phyloP scores from a whole-genome alignment of 441 rosid genomes.

The Erysimum cheiri region DNA sequence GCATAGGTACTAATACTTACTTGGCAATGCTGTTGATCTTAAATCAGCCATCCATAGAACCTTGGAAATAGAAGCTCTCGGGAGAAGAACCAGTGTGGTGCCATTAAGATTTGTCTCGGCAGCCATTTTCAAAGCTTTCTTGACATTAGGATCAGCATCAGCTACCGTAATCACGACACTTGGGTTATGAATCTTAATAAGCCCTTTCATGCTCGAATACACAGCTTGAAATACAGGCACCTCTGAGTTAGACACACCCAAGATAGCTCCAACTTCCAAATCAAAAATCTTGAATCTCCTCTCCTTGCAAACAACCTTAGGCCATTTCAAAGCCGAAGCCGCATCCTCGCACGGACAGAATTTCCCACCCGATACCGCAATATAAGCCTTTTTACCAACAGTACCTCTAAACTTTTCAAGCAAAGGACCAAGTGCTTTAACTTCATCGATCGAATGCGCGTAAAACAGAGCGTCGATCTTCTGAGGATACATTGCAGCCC shows the following conservation, averaged over 20 bases:
- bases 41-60: constrained; percentile 99
- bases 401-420: constrained; percentile 87
- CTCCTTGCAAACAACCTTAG: constrained; percentile 76
- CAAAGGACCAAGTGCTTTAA: constrained; percentile 70
- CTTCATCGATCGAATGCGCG: constrained; percentile 85
- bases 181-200: constrained; percentile 89
- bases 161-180: constrained; percentile 79
- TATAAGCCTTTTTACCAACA: constrained; percentile 87
- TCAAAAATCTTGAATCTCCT: constrained; percentile 90
- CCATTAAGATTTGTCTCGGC: constrained; percentile 57
- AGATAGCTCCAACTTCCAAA: constrained; percentile 67
- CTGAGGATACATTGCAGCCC: constrained; percentile 99
- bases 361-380: constrained; percentile 81
- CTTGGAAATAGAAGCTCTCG: constrained; percentile 73
- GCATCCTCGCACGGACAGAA: constrained; percentile 91
- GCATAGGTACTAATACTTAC: constrained; percentile 52
- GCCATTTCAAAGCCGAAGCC: constrained; percentile 77
- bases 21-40: constrained; percentile 92
- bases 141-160: constrained; percentile 74
- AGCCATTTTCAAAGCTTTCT: constrained; percentile 94
- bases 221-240: constrained; percentile 86
- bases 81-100: constrained; percentile 68
- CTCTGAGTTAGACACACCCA: constrained; percentile 76
- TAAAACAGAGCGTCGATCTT: constrained; percentile 90
- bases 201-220: constrained; percentile 90